Base-by-base conservation (phyloP, 2,329 filamentous ascomycete genomes). In the Talaromyces verruculosus region DNA sequence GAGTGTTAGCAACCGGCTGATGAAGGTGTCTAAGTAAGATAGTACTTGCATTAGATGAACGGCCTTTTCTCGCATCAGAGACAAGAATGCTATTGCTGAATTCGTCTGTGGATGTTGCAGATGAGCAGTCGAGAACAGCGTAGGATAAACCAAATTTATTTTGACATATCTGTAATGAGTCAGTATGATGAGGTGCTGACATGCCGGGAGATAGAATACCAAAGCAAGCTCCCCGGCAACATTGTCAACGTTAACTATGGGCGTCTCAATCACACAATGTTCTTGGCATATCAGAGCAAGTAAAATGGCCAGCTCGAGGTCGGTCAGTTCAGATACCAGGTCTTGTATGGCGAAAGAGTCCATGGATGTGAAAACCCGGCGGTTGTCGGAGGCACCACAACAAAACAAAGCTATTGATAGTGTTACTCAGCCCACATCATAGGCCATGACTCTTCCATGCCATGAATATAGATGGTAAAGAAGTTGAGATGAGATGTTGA, bases 261-360 rank as follows among this genome's bases (percentile, higher is more conserved):
- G 85, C 17, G 91, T 91, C 78, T 92, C 90, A 73, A 98, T 88
- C 71, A 98, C 88, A 80, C 92, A 97, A 77, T 98, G 93, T 77
- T 97, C 91, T 70, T 89, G 86, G 67, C 89, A 88, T 68, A 93
- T 84, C 61, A 98, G 85, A 74, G 90, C 93, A 61, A 97, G 86
- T 47, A 98, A 84, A 15, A 91, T 81, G 28, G 94, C 95, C 67
- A 98, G 87, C 79, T 97, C 93, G 47, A 97, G 84, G 80, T 97
- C 93, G 73, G 89, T 91, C 69, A 98, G 84, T 71, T 87, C 85
- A 74, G 93, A 90, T 71, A 96, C 86, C 77, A 89, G 90, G 69
- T 86, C 83, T 68, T 89, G 81, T 68, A 93, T 83, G 65, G 80
- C 78, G 73, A 85, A 82, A 80, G 86, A 82, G 77, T 85, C 87